Conservation (phyloP, 1,284 basidiomycete genomes). For the Leccinum pachyderme region DNA sequence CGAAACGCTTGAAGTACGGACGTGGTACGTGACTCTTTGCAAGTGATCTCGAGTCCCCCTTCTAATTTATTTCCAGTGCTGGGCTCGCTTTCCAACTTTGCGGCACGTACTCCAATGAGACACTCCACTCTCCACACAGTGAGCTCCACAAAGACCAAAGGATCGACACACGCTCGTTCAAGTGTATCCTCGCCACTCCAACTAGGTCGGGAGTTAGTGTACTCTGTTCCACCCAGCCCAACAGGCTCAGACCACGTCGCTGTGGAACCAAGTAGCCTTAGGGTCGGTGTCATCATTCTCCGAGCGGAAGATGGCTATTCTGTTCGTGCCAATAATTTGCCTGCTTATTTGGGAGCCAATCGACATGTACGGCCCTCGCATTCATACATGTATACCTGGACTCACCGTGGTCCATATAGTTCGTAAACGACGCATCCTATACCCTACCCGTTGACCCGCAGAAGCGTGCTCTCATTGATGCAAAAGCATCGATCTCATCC, state of each 20-base stretch:
- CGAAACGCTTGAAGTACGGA: constrained; percentile 58
- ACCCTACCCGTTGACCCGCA: constrained; percentile 58
- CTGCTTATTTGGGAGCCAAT: constrained; percentile 82
- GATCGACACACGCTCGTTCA: constrained; percentile 5
- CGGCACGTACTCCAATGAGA: constrained; percentile 42
- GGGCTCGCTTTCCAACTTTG: constrained; percentile 19
- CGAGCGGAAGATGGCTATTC: constrained; percentile 57
- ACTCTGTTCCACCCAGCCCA: constrained; percentile 44
- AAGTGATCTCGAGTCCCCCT: background rate
- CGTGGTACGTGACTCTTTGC: constrained; percentile 37
- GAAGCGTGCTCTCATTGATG: constrained; percentile 65
- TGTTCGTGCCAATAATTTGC: constrained; percentile 81
- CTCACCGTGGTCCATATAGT: constrained; percentile 36
- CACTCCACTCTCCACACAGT: constrained; percentile 54
- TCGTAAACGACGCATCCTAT: constrained; percentile 51
- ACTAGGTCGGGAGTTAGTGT: constrained; percentile 17
- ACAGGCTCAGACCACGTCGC: constrained; percentile 41
- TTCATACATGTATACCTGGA: background rate
- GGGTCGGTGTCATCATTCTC: constrained; percentile 62
- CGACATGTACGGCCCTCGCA: constrained; percentile 50
- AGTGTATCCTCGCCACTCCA: constrained; percentile 24
- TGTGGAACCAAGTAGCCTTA: constrained; percentile 44
- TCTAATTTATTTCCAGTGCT: constrained; percentile 14
- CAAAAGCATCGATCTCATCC: constrained; percentile 80
- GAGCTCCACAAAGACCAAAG: constrained; percentile 15